Base-by-base conservation (phyloP, 768 basidiomycete genomes). In the Kwoniella heveanensis region DNA sequence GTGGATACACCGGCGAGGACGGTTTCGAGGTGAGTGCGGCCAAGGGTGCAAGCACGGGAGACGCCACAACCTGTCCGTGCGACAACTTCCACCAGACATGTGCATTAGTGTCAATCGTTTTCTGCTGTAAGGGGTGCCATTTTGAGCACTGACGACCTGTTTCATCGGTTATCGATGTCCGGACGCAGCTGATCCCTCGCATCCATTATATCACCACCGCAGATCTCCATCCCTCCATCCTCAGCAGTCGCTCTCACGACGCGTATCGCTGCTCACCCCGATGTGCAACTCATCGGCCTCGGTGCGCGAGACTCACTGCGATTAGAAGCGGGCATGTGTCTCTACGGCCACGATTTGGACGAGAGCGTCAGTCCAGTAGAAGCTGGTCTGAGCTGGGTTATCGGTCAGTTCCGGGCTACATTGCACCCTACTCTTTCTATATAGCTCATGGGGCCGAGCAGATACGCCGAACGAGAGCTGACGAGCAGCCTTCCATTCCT, bases 1-100 rank as follows among this genome's bases (percentile, higher is more conserved):
- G 92, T 27, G 96, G 96, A 4, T 99, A 99, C 81, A 98, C 96
- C 0, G 96, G 96, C 12, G 96, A 99, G 81, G 96, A 99, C 79
- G 96, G 96, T 0, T 98, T 99, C 69, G 96, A 99, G 84, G 92
- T 88, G 25, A 62, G 82, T 63, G 48, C n/a, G n/a, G n/a, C n/a
- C n/a, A n/a, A n/a, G n/a, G n/a, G n/a, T n/a, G n/a, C n/a, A n/a
- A n/a, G n/a, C n/a, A n/a, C n/a, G n/a, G n/a, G n/a, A n/a, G n/a
- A n/a, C n/a, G n/a, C n/a, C n/a, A n/a, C n/a, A n/a, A n/a, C n/a
- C n/a, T n/a, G n/a, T n/a, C n/a, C n/a, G n/a, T n/a, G n/a, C n/a
- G n/a, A n/a, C n/a, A n/a, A n/a, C n/a, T n/a, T n/a, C n/a, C n/a
- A n/a, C n/a, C n/a, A n/a, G n/a, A n/a, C n/a, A n/a, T n/a, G n/a